Evolutionary conservation across 2,329 filamentous ascomycete genomes (phyloP).

Genomic region (Colletotrichum sp.): DNA sequence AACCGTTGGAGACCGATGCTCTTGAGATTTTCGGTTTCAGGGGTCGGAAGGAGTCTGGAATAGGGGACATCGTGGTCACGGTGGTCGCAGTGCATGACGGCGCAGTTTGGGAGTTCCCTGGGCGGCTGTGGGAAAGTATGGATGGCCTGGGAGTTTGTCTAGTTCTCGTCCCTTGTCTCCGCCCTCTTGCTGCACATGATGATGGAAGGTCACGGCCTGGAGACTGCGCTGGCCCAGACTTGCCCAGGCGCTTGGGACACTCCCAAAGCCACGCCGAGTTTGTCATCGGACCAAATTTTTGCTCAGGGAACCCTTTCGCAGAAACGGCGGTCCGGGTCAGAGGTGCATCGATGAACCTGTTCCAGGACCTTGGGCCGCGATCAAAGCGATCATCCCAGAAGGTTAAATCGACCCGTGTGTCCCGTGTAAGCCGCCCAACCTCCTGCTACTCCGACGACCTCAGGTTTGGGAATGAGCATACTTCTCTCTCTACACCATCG

Average conservation of each 20-base stretch:
- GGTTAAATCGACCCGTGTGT: constrained; percentile 7
- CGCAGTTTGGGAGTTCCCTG: neutral
- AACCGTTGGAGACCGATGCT: neutral
- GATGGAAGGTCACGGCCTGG: constrained; percentile 5
- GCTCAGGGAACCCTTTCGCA: neutral
- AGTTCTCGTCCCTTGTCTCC: neutral
- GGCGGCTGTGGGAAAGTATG: neutral
- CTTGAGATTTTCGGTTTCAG: constrained; percentile 6
- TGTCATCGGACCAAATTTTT: constrained; percentile 5
- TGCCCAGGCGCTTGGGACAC: neutral
- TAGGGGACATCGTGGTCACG: constrained; percentile 1
- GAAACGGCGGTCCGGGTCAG: neutral
- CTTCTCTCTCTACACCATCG: neutral
- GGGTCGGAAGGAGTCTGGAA: constrained; percentile 7
- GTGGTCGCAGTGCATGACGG: neutral
- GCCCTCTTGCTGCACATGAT: neutral
- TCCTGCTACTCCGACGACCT: neutral
- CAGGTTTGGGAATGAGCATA: neutral
- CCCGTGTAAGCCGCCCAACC: neutral
- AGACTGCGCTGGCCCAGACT: neutral
- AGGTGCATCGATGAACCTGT: constrained; percentile 5
- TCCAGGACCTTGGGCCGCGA: constrained; percentile 8
- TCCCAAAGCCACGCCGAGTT: neutral
- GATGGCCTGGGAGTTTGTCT: neutral
- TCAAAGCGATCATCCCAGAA: constrained; percentile 7